Evolutionary conservation across 1,284 basidiomycete species (phyloP).

Genomic region (Tylopilus orsonianus): DNA sequence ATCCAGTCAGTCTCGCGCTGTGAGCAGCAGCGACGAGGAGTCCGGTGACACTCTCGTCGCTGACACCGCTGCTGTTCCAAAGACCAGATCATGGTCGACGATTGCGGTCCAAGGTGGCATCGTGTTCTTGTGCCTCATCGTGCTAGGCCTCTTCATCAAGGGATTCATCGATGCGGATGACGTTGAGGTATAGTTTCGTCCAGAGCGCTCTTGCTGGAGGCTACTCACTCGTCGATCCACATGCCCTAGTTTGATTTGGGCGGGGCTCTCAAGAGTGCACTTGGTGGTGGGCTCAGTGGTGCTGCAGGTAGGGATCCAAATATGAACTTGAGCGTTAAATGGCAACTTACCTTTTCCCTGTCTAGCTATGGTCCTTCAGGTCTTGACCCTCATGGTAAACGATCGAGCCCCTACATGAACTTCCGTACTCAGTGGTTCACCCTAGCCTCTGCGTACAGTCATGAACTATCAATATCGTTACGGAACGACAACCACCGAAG

Average conservation of each 20-base stretch:
- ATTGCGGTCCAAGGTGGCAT: conserved; percentile 36
- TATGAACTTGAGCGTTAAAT: not conserved
- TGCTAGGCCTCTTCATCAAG: conserved; percentile 59
- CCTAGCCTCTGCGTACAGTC: conserved; percentile 72
- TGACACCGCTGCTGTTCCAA: conserved; percentile 2
- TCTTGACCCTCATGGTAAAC: conserved; percentile 76
- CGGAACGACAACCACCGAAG: conserved; percentile 70
- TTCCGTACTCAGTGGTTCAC: conserved; percentile 10
- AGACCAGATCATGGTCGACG: conserved; percentile 15
- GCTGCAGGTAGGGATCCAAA: conserved; percentile 58
- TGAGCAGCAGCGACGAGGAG: conserved; percentile 22
- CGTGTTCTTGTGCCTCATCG: conserved; percentile 36
- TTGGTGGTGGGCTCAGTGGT: conserved; percentile 84
- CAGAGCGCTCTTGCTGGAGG: not conserved
- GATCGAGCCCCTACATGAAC: conserved; percentile 3
- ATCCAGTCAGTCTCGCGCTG: not conserved
- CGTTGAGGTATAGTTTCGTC: conserved; percentile 49
- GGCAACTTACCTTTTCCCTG: not conserved
- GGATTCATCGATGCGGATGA: conserved; percentile 68
- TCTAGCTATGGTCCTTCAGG: conserved; percentile 85
- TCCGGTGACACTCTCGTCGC: not conserved
- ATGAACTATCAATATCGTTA: conserved; percentile 93
- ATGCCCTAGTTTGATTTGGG: conserved; percentile 70
- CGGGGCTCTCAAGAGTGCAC: conserved; percentile 72
- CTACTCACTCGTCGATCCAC: conserved; percentile 4